Percentiles rank a stretch among this genome's conserved stretches.
Conservation (phyloP, 2,329 filamentous ascomycete genomes). For the Fusarium decemcellulare region DNA sequence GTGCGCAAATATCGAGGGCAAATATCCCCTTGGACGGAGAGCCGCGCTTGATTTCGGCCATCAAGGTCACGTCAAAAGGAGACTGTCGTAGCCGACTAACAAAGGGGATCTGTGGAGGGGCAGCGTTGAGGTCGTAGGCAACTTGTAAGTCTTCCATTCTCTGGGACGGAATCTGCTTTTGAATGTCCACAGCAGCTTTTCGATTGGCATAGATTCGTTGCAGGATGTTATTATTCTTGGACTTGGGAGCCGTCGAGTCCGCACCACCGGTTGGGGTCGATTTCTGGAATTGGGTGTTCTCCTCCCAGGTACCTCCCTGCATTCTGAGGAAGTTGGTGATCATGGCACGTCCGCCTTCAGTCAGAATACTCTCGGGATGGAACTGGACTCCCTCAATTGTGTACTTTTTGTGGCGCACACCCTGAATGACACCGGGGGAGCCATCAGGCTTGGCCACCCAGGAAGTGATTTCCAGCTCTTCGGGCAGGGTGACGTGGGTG, state of each 20-base stretch:
- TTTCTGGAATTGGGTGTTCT: slow-evolving; percentile 75
- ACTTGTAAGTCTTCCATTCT: slow-evolving; percentile 87
- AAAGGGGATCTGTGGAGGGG: slow-evolving; percentile 87
- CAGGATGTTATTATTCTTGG: slow-evolving; percentile 86
- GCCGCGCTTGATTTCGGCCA: slow-evolving; percentile 97
- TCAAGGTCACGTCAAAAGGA: slow-evolving; percentile 89
- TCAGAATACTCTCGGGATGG: slow-evolving; percentile 97
- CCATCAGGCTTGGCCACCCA: slow-evolving; percentile 86
- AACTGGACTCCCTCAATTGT: slow-evolving; percentile 98
- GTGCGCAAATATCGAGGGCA: slow-evolving; percentile 87
- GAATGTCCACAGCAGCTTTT: slow-evolving; percentile 79
- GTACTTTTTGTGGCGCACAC: slow-evolving; percentile 92
- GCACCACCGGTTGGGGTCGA: slow-evolving; percentile 49
- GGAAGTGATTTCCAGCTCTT: slow-evolving; percentile 89
- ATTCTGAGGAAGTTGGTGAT: slow-evolving; percentile 92
- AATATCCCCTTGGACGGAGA: slow-evolving; percentile 98
- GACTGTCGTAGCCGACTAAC: slow-evolving; percentile 84
- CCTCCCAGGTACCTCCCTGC: slow-evolving; percentile 92
- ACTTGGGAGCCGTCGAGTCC: slow-evolving; percentile 44
- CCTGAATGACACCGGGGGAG: slow-evolving; percentile 92
- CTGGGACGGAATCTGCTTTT: slow-evolving; percentile 89
- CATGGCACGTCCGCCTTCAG: slow-evolving; percentile 89
- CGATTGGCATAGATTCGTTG: slow-evolving; percentile 92
- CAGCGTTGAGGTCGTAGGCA: slow-evolving; percentile 85
- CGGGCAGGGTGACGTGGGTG: slow-evolving; percentile 87